phyloP scores from a whole-genome alignment of 2,329 filamentous ascomycete species.

The Neonectria punicea region DNA sequence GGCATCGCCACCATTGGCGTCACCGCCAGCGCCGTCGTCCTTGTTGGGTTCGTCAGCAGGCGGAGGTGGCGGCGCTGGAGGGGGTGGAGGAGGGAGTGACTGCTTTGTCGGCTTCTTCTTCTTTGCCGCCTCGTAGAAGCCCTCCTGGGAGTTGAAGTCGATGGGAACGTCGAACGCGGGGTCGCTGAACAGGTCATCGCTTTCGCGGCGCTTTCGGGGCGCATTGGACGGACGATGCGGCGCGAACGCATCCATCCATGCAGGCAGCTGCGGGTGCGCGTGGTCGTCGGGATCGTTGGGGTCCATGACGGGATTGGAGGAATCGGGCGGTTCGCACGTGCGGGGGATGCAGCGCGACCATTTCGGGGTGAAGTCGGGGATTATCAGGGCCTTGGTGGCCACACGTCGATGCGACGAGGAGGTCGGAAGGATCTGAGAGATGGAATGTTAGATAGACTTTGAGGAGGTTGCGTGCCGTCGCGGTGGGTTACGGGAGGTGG shows the following conservation, averaged over 20 bases:
- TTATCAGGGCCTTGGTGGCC: conserved; percentile 34
- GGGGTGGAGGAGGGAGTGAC: conserved; percentile 41
- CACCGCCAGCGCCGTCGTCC: conserved; percentile 48
- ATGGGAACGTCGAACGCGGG: conserved; percentile 59
- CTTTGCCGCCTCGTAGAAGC: conserved; percentile 64
- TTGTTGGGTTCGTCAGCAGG: conserved; percentile 39
- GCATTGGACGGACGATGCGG: conserved; percentile 35
- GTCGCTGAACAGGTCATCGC: conserved; percentile 56
- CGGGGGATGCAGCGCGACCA: conserved; percentile 47
- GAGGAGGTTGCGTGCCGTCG: conserved; percentile 29
- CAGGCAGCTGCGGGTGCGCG: conserved; percentile 42
- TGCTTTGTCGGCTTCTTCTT: conserved; percentile 66
- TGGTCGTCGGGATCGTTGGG: conserved; percentile 46
- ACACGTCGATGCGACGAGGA: conserved; percentile 28
- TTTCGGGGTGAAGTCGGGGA: conserved; percentile 46
- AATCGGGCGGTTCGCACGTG: conserved; percentile 35
- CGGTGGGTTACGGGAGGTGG: conserved; percentile 29
- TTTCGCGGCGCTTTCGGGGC: conserved; percentile 36
- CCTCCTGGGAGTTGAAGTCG: conserved; percentile 67
- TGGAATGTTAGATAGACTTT: conserved; percentile 38
- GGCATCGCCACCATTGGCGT: conserved; percentile 50
- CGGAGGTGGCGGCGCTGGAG: conserved; percentile 41
- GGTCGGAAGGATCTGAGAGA: conserved; percentile 28
- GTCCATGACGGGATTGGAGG: conserved; percentile 42
- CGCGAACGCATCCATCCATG: conserved; percentile 35